Evolutionary conservation across 169 alveolate species (phyloP).

Genomic region (Neospora caninum): DNA sequence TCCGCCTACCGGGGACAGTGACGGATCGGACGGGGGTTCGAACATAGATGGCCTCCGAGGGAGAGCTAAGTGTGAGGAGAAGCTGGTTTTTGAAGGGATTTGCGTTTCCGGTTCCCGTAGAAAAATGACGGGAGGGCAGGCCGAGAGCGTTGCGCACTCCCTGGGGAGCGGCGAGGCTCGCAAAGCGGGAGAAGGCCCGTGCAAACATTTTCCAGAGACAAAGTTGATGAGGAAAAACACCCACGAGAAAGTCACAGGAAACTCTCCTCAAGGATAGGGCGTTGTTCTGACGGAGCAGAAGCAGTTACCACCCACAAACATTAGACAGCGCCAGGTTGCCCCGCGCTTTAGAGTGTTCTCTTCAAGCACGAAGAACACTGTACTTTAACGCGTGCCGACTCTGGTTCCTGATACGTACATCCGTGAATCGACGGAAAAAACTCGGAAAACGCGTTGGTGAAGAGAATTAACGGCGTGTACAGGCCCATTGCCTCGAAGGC

Average conservation of each 20-base stretch:
- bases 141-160: neutral
- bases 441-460: no score
- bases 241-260: neutral
- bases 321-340: no score
- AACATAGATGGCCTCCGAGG: constrained; percentile 70
- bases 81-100: constrained; percentile 61
- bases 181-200: neutral
- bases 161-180: neutral
- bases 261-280: neutral
- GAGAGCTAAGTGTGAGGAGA: constrained; percentile 73
- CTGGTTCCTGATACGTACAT: no score
- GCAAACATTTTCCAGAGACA: neutral
- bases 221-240: neutral
- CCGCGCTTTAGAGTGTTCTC: no score
- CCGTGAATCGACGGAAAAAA: no score
- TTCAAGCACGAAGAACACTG: no score
- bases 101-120: neutral
- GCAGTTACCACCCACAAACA: no score
- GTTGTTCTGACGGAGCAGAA: no score
- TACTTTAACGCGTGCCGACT: no score
- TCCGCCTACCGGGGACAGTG: constrained; percentile 73
- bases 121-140: neutral
- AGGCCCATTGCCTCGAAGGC: no score
- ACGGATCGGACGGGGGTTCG: constrained; percentile 70
- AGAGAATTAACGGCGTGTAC: no score